Base-by-base conservation (phyloP, 2,329 filamentous ascomycete genomes). In the Teratosphaeria viscida region DNA sequence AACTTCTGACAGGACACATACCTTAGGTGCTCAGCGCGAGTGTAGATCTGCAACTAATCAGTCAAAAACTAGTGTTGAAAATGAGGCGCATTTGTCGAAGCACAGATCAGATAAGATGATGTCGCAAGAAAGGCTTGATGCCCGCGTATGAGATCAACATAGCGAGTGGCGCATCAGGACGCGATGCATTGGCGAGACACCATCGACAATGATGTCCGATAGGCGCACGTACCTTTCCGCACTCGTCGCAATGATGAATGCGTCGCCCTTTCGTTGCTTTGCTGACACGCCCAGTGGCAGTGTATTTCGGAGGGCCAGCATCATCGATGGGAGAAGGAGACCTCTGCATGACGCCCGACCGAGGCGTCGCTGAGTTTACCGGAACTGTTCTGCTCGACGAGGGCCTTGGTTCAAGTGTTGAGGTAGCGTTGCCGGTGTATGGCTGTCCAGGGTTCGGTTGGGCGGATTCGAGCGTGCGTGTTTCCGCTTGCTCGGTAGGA, bases 191-290 rank as follows among this genome's bases (percentile, higher is more conserved):
- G 37, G 16, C 16, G 12, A 43, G 19, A 19, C n/a, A 19, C 43
- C 43, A 8, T n/a, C 10, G n/a, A 34, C 53, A 37, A 10, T 16
- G 53, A 54, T 54, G 23, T 19, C 43, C 7, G 12, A 6, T 19
- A 11, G 26, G 2, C 5, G 12, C 37, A 52, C 37, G 63, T 68
- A 78, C 77, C 69, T 76, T 76, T 66, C 76, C 76, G 63, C 77
- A 79, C 12, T 65, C 64, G n/a, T 76, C 72, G 63, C 77, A 78
- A 52, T 73, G 67, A 61, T 79, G 77, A 23, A 78, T 68, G 10
- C 67, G 73, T 62, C 76, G 75, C 14, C 77, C 77, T 61, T 79
- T 79, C 63, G 76, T 74, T 6, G 77, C 77, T 67, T 78, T 79
- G 60, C 75, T 78, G 56, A 79, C 73, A 32, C 77, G 72, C 23